Percentiles rank a stretch among this genome's conserved stretches.
phyloP scores from a whole-genome alignment of 495 filamentous ascomycete species.

The Hypomontagnella submonticulosa region DNA sequence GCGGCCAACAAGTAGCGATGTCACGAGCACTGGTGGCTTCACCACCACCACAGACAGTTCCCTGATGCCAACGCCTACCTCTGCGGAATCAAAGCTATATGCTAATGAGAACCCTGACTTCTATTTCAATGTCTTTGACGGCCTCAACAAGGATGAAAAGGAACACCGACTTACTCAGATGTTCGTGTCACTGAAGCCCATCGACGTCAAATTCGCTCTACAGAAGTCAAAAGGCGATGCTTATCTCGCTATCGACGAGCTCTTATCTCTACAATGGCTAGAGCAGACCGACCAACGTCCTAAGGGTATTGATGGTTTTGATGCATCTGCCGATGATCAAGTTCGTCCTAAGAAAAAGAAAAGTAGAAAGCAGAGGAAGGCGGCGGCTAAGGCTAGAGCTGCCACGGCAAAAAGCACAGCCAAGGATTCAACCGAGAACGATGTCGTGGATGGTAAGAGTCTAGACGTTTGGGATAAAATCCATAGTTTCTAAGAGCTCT shows the following conservation, averaged over 20 bases:
- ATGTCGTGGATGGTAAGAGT: conserved; percentile 24
- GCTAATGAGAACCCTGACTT: conserved; percentile 13
- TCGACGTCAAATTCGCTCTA: conserved; percentile 72
- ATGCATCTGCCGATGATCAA: conserved; percentile 53
- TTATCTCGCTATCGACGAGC: conserved; percentile 78
- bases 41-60: conserved; percentile 45
- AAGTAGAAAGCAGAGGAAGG: conserved; percentile 42
- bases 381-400: conserved; percentile 21
- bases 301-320: conserved; percentile 86
- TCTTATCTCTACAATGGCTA: conserved; percentile 80
- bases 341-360: conserved; percentile 60
- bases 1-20: conserved; percentile 27
- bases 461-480: neutral
- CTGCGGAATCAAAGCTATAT: conserved; percentile 26
- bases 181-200: conserved; percentile 72
- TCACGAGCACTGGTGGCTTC: conserved; percentile 38
- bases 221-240: conserved; percentile 71
- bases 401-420: conserved; percentile 12
- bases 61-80: conserved; percentile 21
- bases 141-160: conserved; percentile 67
- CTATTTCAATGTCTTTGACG: conserved; percentile 52
- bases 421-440: conserved; percentile 18
- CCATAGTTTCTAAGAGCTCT: neutral
- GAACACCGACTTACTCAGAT: conserved; percentile 68
- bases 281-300: conserved; percentile 67